A percentile compares a stretch with the other conserved stretches of the same genome.
Evolutionary conservation across 169 alveolate genomes (phyloP).

Genomic region (Eimeria necatrix): DNA sequence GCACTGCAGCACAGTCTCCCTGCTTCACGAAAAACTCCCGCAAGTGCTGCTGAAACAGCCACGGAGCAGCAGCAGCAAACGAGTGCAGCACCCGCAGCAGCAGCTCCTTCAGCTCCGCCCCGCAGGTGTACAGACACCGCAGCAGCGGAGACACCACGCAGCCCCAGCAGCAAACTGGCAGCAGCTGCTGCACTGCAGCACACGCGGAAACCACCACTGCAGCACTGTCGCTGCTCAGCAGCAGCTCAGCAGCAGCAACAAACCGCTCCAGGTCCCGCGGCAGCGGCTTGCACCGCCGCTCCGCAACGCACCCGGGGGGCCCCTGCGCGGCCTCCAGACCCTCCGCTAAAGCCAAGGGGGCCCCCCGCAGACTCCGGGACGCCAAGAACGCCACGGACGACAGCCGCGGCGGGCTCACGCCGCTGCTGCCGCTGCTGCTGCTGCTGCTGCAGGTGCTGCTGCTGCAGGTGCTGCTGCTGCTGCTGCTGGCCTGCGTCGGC

Average conservation of each 20-base stretch:
- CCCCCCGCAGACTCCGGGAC: neutral
- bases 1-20: slow-evolving; percentile 5
- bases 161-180: slow-evolving; percentile 35
- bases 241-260: neutral
- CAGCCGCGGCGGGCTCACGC: neutral
- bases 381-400: neutral
- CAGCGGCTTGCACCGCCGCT: neutral
- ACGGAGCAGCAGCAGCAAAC: slow-evolving; percentile 25
- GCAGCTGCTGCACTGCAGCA: slow-evolving; percentile 9
- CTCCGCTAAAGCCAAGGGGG: neutral
- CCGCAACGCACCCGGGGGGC: no score
- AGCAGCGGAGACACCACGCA: slow-evolving; percentile 49
- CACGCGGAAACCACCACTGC: slow-evolving; percentile 68
- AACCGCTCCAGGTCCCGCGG: slow-evolving; percentile 50
- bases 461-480: slow-evolving; percentile 5
- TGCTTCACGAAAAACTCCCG: slow-evolving; percentile 53
- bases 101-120: slow-evolving; percentile 40
- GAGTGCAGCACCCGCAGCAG: slow-evolving; percentile 9
- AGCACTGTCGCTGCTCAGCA: slow-evolving; percentile 60
- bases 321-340: neutral
- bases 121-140: slow-evolving; percentile 68
- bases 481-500: neutral
- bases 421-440: slow-evolving; percentile 30
- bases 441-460: neutral
- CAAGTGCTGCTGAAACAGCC: slow-evolving; percentile 46